These are phyloP conservation scores for Massarina eburnea DNA, from an alignment of 2,329 filamentous ascomycete species.

Conservation along the genomic window DNA sequence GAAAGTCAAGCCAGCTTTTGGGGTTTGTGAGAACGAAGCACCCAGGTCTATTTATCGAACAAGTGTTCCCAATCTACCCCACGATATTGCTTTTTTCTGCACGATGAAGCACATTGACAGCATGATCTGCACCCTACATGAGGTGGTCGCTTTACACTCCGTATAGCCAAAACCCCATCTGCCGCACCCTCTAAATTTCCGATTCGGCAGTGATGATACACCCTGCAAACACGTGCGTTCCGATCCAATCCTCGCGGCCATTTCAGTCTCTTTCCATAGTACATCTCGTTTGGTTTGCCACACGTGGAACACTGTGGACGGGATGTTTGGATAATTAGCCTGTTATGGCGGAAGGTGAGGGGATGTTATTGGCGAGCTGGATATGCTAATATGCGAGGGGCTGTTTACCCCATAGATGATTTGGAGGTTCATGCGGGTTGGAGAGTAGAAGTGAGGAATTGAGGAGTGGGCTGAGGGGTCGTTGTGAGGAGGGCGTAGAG, in stretches of 20 bases:
- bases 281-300: slow-evolving; percentile 4
- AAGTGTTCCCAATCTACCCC: too few species aligned
- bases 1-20: too few species aligned
- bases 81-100: too few species aligned
- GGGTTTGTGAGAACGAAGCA: too few species aligned
- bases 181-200: slow-evolving; percentile 1
- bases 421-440: neutral
- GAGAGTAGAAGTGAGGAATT: too few species aligned
- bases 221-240: neutral
- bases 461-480: too few species aligned
- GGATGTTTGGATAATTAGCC: neutral
- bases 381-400: neutral
- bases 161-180: slow-evolving; percentile 11
- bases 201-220: slow-evolving; percentile 8
- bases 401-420: neutral
- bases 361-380: neutral
- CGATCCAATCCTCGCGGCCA: neutral
- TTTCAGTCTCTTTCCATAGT: slow-evolving; percentile 9
- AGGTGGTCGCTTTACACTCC: neutral
- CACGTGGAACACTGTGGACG: neutral
- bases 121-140: slow-evolving; percentile 8
- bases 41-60: too few species aligned
- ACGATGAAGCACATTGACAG: neutral
- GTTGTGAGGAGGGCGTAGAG: too few species aligned
- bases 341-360: neutral